These are phyloP conservation scores for Astraeus odoratus DNA, from an alignment of 768 basidiomycete genomes.

Conservation along the genomic window DNA sequence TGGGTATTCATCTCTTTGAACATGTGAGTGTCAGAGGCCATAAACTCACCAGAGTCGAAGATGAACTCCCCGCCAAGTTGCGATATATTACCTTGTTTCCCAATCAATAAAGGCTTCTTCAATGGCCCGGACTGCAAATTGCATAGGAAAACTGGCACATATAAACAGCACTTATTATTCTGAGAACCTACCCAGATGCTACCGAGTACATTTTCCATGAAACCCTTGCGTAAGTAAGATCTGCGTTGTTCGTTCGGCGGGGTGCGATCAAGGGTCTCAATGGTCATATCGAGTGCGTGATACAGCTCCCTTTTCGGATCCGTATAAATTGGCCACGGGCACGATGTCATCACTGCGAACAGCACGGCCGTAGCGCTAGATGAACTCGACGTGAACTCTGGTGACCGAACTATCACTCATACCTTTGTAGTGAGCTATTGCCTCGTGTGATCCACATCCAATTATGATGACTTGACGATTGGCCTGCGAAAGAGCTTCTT, in stretches of 20 bases:
- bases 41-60: slow-evolving; percentile 47
- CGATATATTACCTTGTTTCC: slow-evolving; percentile 55
- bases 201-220: slow-evolving; percentile 24
- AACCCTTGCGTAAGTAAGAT: slow-evolving; percentile 37
- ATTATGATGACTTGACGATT: slow-evolving; percentile 40
- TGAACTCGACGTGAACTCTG: not conserved
- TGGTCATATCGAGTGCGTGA: slow-evolving; percentile 52
- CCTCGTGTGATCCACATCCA: slow-evolving; percentile 54
- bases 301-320: slow-evolving; percentile 59
- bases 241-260: slow-evolving; percentile 38
- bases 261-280: slow-evolving; percentile 37
- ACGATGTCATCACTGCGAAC: slow-evolving; percentile 42
- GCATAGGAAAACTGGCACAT: no score
- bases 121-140: slow-evolving; percentile 30
- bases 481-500: slow-evolving; percentile 35
- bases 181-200: slow-evolving; percentile 41
- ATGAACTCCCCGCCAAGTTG: slow-evolving; percentile 63
- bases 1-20: no score
- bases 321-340: slow-evolving; percentile 48
- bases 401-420: not conserved
- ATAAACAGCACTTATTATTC: not conserved
- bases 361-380: not conserved
- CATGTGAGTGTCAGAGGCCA: no score
- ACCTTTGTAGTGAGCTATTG: slow-evolving; percentile 47
- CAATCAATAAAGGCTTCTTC: slow-evolving; percentile 39